Evolutionary conservation across 148 eudicot species (phyloP).

Genomic region (Rhododendron williamsianum): DNA sequence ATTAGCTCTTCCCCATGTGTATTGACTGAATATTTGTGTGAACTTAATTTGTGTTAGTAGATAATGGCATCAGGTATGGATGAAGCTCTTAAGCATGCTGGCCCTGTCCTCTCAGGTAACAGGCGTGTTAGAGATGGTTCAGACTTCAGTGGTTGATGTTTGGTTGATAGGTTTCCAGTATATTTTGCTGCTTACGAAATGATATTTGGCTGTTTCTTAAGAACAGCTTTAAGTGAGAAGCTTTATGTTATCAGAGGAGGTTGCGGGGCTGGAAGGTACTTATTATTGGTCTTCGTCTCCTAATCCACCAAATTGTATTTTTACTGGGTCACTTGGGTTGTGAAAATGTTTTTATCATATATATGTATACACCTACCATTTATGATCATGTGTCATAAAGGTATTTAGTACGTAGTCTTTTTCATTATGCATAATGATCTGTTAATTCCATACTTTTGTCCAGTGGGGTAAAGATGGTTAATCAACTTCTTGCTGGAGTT

Average conservation of each 20-base stretch:
- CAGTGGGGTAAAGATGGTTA: slow-evolving; percentile 98
- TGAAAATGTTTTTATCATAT: background rate
- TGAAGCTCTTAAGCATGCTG: slow-evolving; percentile 73
- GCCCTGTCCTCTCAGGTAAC: slow-evolving; percentile 79
- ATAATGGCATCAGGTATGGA: slow-evolving; percentile 92
- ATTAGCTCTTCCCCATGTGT: slow-evolving; percentile 1
- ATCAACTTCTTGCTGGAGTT: slow-evolving; percentile 99
- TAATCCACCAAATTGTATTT: background rate
- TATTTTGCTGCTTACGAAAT: background rate
- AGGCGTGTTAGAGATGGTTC: slow-evolving; percentile 2
- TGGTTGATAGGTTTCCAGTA: background rate
- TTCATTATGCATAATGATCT: background rate
- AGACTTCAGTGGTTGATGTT: background rate
- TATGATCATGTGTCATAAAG: background rate
- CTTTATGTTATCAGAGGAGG: slow-evolving; percentile 88
- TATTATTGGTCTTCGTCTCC: slow-evolving; percentile 5
- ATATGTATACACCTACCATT: background rate
- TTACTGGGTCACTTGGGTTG: slow-evolving; percentile 1
- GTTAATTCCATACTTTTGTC: slow-evolving; percentile 12
- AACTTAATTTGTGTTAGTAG: slow-evolving; percentile 29
- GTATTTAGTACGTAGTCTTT: background rate
- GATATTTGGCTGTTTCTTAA: slow-evolving; percentile 13
- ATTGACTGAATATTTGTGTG: slow-evolving; percentile 8
- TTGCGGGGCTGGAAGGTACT: slow-evolving; percentile 98
- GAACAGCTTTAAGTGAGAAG: slow-evolving; percentile 90